Evolutionary conservation across 2,329 filamentous ascomycete genomes (phyloP), one percentile per base, ranked within the genome.

Genomic region (Alternaria infectoria): DNA sequence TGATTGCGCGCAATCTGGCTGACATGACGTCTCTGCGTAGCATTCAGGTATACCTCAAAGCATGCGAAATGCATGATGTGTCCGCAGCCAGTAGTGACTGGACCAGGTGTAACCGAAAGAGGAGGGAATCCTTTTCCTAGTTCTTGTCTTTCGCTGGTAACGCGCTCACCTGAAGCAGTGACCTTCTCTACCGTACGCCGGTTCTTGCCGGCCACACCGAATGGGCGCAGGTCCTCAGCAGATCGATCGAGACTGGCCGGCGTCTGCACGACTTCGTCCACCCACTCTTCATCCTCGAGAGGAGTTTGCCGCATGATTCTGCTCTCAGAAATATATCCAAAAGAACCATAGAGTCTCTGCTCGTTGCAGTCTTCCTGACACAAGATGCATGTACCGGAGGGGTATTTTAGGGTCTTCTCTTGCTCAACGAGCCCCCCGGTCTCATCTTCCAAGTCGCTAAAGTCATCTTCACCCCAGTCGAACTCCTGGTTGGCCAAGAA

Each of bases 11-110:
- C 94, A 78, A 99, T 97, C 78, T 99, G 96, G 73, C 96, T 93
- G 19, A 88, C 88, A 76, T 99, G 96, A 43, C 96, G 88, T 64
- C 94, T 87, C 57, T 90, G 86, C 0, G 93, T 97, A 5, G 95
- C 93, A 49, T 92, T 88, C 68, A 93, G 91, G 75, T 98, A 99
- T 44, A 91, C 88, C 74, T 97, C 93, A 76, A 99, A 99, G 81
- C 96, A 99, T 70, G 88, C 89, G 78, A 92, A 98, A 79, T 99
- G 96, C 96, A 99, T 99, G 74, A 99, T 96, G 79, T 99, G 96
- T 3, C 96, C 96, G 79, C 96, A 99, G 10, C 95, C 93, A 36
- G 92, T 92, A 11, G 94, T 92, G 2, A 98, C 91, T 0, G 95
- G 92, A 0, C 94, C 96, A 17, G 87, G 84, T 26, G 86, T 85